Evolutionary conservation across 2,329 filamentous ascomycete genomes (phyloP), one percentile per base, ranked within the genome.

Genomic region (Diplodia mutila): DNA sequence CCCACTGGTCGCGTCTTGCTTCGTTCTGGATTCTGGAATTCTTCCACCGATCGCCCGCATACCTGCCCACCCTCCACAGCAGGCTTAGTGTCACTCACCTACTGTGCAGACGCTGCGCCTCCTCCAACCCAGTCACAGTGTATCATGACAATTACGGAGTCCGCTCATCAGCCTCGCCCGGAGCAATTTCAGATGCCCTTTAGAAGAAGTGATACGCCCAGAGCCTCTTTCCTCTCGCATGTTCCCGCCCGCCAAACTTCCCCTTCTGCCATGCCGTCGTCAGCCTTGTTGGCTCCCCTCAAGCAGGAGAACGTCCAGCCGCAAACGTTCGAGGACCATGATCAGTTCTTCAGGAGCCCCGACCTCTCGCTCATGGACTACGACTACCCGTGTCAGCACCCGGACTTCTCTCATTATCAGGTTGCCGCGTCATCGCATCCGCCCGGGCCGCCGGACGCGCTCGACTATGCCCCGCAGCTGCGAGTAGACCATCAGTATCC

Each of bases 91-190:
- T 72, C 69, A 78, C 77, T 74, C 57, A 16, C 18, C 42, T 32
- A 61, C 61, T 23, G 71, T 69, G 70, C 68, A 67, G 67, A 63
- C 71, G 21, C 54, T 49, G 49, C 37, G 48, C 52, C 53, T 49
- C 53, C 25, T 34, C 51, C 29, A 55, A 46, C 48, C 42, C 49
- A 65, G 32, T 72, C 71, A 72, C 74, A 74, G 69, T 73, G 71
- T 72, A 73, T 72, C 48, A 78, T 78, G 77, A 71, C 72, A 72
- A 74, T 71, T 68, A 70, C 72, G 61, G 71, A 71, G 65, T 75
- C 76, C 70, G 72, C 74, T 69, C 73, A 69, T 66, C 72, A 68
- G 53, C 54, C 71, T n/a, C 68, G 69, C 46, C 69, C 74, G 61
- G 67, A 69, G 59, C 73, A 75, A 65, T 61, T 72, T 34, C 68